Percentiles rank a stretch among this genome's conserved stretches.
Evolutionary conservation across 1,284 basidiomycete genomes (phyloP).

Genomic region (Trichosporon asahii): DNA sequence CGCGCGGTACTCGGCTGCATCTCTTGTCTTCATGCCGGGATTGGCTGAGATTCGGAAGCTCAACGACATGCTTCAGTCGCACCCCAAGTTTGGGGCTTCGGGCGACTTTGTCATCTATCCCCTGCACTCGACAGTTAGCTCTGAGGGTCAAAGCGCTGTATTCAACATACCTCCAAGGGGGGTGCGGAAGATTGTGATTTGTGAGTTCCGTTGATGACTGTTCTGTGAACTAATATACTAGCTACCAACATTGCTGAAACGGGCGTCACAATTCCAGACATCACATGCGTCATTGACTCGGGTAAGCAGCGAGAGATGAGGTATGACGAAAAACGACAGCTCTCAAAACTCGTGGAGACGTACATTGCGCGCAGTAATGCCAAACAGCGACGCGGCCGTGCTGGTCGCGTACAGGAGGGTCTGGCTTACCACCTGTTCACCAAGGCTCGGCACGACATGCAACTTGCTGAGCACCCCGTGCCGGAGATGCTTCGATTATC

Average conservation of each 20-base stretch:
- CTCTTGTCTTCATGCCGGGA: constrained; percentile 92
- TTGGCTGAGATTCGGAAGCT: constrained; percentile 83
- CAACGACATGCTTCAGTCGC: constrained; percentile 75
- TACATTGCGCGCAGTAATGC: constrained; percentile 93
- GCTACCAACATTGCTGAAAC: constrained; percentile 75
- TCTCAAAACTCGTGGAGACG: constrained; percentile 87
- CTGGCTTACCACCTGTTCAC: constrained; percentile 97
- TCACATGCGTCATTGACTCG: constrained; percentile 94
- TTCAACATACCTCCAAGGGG: constrained; percentile 81
- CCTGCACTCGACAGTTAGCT: constrained; percentile 89
- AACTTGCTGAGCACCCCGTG: constrained; percentile 81
- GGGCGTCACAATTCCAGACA: constrained; percentile 96
- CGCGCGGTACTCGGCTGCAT: constrained; percentile 67
- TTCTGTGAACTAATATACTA: constrained; percentile 34
- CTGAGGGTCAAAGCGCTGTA: constrained; percentile 83
- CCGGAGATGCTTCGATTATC: constrained; percentile 96
- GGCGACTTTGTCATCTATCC: constrained; percentile 74
- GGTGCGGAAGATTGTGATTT: constrained; percentile 82
- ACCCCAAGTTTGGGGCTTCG: constrained; percentile 65
- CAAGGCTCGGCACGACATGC: constrained; percentile 73
- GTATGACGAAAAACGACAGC: constrained; percentile 96
- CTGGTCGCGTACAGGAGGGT: constrained; percentile 86
- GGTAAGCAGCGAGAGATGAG: constrained; percentile 92
- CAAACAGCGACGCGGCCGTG: constrained; percentile 82
- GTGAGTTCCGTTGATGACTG: constrained; percentile 51